Evolutionary conservation across 75 land plant genomes (phyloP).

Genomic region (Azolla pinnata): DNA sequence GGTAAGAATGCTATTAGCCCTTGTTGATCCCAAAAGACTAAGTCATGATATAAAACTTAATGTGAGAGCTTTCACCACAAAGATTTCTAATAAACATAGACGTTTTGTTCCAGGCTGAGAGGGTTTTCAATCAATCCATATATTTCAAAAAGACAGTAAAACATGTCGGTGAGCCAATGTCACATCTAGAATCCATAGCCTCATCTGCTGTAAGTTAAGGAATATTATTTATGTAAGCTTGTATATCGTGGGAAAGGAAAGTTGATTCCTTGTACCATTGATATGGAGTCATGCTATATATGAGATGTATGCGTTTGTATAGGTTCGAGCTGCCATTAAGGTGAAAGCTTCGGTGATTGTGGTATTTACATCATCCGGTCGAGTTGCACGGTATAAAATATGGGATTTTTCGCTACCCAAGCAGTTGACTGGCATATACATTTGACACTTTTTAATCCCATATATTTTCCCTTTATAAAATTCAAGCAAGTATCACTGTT

Average conservation of each 20-base stretch:
- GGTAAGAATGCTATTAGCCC: slow-evolving; percentile 18
- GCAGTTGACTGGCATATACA: not conserved
- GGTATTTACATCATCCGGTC: slow-evolving; percentile 29
- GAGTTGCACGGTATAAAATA: slow-evolving; percentile 23
- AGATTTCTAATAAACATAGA: no score
- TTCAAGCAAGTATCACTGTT: no score
- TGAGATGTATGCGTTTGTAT: no score
- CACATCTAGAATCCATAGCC: slow-evolving; percentile 90
- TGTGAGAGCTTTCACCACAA: no score
- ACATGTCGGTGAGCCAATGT: slow-evolving; percentile 91
- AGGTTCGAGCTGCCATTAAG: slow-evolving; percentile 43
- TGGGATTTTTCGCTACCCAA: not conserved
- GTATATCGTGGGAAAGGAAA: no score
- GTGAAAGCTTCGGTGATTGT: slow-evolving; percentile 34
- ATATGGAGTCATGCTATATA: no score
- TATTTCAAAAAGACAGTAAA: slow-evolving; percentile 84
- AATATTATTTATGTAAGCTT: no score
- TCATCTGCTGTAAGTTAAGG: slow-evolving; percentile 89
- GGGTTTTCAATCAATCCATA: slow-evolving; percentile 81
- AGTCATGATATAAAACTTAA: no score
- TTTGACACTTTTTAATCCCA: not conserved
- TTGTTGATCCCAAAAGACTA: no score
- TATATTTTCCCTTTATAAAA: not conserved
- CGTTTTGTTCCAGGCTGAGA: slow-evolving; percentile 68
- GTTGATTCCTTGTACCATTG: no score